Base-by-base conservation (phyloP, 148 eudicot genomes). In the Talinum fruticosum region DNA sequence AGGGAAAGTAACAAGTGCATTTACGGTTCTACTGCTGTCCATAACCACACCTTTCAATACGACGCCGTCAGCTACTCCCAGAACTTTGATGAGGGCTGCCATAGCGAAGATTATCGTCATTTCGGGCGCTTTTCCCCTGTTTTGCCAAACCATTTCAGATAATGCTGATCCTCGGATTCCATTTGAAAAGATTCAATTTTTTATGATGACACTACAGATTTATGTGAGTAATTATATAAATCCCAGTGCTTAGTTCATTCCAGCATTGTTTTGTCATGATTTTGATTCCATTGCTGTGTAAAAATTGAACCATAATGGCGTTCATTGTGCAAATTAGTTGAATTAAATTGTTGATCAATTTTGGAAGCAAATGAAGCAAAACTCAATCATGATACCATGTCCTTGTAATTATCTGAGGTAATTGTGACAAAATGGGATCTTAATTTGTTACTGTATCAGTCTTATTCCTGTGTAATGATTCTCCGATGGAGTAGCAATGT, bases 51-150 rank as follows among this genome's bases (percentile, higher is more conserved):
- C 5, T 92, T 90, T 75, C 86, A 81, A 19, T 92, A 92, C 73
- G 97, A 92, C 75, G 92, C 90, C 57, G 82, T 85, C 35, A 92
- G 97, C 80, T 92, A 92, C 47, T 82, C 97, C 10, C 94, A 87
- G 78, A 92, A 92, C 61, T 92, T 92, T 80, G 97, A 92, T 45
- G 97, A 92, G 6, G 97, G 97, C 10, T 74, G 86, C 49, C 91
- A 86, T 65, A 29, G n/a, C 21, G 90, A 90, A 35, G 92, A 84
- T 35, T 82, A 51, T 69, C 68, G 51, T 30, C 83, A 70, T 41
- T 68, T 51, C 26, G 74, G 75, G 3, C 66, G 83, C 1, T 73
- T 77, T 77, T 82, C 84, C 24, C 80, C 83, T 71, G 67, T 72
- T 37, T 18, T 21, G 16, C 69, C 2, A 8, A 35, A n/a, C 45